A percentile compares a stretch with the other conserved stretches of the same genome.
Evolutionary conservation across 1,139 yeast genomes (phyloP).

Genomic region (Saccharomycopsis crataegensis): DNA sequence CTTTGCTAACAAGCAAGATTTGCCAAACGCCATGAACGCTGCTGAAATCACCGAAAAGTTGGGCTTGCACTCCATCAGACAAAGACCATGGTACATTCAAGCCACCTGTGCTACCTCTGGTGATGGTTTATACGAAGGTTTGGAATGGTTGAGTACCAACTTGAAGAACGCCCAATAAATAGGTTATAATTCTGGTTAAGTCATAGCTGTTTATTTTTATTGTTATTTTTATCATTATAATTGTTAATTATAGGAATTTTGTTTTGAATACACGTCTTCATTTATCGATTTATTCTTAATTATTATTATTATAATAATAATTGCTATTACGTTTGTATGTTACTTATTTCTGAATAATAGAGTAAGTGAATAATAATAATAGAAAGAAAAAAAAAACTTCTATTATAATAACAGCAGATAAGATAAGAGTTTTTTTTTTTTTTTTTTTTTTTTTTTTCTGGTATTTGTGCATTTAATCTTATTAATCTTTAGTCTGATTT

Average conservation of each 20-base stretch:
- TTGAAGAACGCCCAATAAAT: slow-evolving; percentile 55
- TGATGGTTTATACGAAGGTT: slow-evolving; percentile 85
- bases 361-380: too few relatives aligned
- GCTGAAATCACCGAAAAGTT: slow-evolving; percentile 82
- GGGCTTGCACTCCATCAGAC: slow-evolving; percentile 77
- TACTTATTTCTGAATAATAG: background rate
- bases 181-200: background rate
- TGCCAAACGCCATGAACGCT: slow-evolving; percentile 88
- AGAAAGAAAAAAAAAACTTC: too few relatives aligned
- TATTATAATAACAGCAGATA: too few relatives aligned
- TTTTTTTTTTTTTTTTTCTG: too few relatives aligned
- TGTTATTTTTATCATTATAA: background rate
- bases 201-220: background rate
- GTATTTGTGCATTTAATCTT: too few relatives aligned
- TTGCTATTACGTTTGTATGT: background rate
- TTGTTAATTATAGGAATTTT: slow-evolving; percentile 8
- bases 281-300: background rate
- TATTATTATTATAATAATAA: background rate
- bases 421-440: too few relatives aligned
- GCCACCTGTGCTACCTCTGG: slow-evolving; percentile 89
- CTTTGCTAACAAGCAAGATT: slow-evolving; percentile 89
- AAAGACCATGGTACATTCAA: slow-evolving; percentile 86
- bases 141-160: slow-evolving; percentile 84
- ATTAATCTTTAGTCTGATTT: too few relatives aligned
- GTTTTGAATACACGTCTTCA: slow-evolving; percentile 9